Conservation (phyloP, 768 basidiomycete species). For the Dioszegia hungarica region DNA sequence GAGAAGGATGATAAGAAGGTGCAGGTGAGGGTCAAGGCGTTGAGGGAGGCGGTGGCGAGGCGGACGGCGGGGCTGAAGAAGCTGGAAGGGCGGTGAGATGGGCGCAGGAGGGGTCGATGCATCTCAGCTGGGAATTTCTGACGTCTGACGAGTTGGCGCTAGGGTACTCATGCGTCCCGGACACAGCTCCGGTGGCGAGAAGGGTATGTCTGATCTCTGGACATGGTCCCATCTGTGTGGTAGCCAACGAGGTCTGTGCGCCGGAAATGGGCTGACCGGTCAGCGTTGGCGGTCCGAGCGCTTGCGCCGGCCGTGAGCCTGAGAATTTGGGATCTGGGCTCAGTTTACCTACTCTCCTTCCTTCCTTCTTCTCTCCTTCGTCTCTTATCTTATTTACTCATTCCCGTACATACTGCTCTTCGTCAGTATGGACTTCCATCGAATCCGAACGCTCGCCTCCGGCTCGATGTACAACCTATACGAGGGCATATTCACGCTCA, state of each 20-base stretch:
- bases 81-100: neutral
- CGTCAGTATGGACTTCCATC: neutral
- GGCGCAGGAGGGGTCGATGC: too few relatives aligned
- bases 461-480: neutral
- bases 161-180: too few relatives aligned
- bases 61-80: slow-evolving; percentile 16
- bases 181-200: too few relatives aligned
- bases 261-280: too few relatives aligned
- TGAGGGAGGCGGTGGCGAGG: slow-evolving; percentile 19
- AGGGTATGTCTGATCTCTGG: too few relatives aligned
- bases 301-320: too few relatives aligned
- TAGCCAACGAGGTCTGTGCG: too few relatives aligned
- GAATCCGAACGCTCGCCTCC: neutral
- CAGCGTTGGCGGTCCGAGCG: neutral
- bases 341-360: too few relatives aligned
- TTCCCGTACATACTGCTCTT: neutral
- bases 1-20: slow-evolving; percentile 30
- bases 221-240: too few relatives aligned
- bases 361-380: neutral
- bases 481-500: neutral
- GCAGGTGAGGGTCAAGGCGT: slow-evolving; percentile 18
- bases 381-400: neutral
- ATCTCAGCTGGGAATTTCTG: too few relatives aligned
- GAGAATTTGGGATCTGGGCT: too few relatives aligned
- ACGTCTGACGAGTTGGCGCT: too few relatives aligned